Conservation (phyloP, 176 grass and related monocot genomes). For the Juncus effusus region DNA sequence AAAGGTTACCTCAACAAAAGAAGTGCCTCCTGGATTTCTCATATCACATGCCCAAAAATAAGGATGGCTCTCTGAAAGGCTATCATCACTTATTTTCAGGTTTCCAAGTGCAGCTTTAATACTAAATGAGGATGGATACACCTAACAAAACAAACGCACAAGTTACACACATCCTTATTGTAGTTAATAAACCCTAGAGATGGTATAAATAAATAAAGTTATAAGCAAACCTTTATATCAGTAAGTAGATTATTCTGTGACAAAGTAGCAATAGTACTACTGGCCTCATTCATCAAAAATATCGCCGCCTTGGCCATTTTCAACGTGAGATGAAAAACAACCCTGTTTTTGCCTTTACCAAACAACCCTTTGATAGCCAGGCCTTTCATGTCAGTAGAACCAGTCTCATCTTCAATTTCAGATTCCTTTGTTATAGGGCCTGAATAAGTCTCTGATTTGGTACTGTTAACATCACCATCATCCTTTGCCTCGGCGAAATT, state of each 20-base stretch:
- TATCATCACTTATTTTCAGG: conserved; percentile 98
- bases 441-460: conserved; percentile 27
- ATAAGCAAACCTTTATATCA: conserved; percentile 72
- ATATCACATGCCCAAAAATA: conserved; percentile 99
- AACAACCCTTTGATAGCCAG: conserved; percentile 62
- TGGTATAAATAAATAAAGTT: conserved; percentile 4
- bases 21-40: conserved; percentile 85
- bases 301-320: conserved; percentile 93
- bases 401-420: conserved; percentile 35
- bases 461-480: conserved; percentile 22
- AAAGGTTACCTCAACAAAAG: conserved; percentile 85
- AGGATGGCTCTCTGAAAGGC: conserved; percentile 56
- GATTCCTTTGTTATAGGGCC: conserved; percentile 32
- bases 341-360: conserved; percentile 84
- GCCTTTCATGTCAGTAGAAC: conserved; percentile 40
- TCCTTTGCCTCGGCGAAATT: conserved; percentile 47
- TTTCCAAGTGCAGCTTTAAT: conserved; percentile 99
- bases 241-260: conserved; percentile 89
- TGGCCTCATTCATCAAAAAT: conserved; percentile 82
- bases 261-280: conserved; percentile 62
- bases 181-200: background rate
- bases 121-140: conserved; percentile 79
- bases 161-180: conserved; percentile 14
- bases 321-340: conserved; percentile 92
- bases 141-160: conserved; percentile 38